phyloP scores from a whole-genome alignment of 148 eudicot genomes.

The Vaccinium macrocarpon region DNA sequence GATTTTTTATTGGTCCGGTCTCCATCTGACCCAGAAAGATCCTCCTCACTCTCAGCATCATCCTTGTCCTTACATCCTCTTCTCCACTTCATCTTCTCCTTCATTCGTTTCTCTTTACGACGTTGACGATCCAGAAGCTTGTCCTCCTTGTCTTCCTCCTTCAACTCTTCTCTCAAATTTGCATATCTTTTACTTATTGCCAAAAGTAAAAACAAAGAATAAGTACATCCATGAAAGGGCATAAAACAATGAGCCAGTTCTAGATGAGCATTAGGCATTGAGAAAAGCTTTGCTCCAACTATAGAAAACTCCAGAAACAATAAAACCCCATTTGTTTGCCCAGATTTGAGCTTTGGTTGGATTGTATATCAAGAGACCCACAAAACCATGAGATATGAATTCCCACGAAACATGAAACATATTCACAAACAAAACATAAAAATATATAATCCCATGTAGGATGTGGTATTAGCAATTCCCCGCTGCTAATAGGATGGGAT shows the following conservation, averaged over 20 bases:
- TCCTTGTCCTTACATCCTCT: conserved; percentile 48
- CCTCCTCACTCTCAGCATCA: conserved; percentile 37
- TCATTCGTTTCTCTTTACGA: conserved; percentile 61
- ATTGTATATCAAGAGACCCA: neutral
- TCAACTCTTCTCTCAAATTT: conserved; percentile 49
- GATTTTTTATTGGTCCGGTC: conserved; percentile 44
- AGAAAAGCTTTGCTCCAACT: neutral
- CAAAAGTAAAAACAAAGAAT: neutral
- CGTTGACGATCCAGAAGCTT: conserved; percentile 62
- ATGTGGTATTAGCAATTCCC: neutral
- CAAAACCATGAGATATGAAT: neutral
- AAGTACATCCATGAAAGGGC: neutral
- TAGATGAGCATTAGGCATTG: neutral
- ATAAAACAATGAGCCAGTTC: neutral
- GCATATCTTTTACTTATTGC: conserved; percentile 53
- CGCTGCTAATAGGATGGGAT: neutral
- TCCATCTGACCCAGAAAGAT: conserved; percentile 44
- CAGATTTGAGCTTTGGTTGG: neutral
- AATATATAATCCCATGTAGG: neutral
- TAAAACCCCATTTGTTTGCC: neutral
- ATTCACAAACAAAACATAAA: neutral
- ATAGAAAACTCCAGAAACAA: neutral
- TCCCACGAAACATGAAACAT: neutral
- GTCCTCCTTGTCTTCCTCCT: conserved; percentile 63
- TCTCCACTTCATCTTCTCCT: conserved; percentile 64